Conservation (phyloP, 495 filamentous ascomycete genomes). For the Penicillium manginii region DNA sequence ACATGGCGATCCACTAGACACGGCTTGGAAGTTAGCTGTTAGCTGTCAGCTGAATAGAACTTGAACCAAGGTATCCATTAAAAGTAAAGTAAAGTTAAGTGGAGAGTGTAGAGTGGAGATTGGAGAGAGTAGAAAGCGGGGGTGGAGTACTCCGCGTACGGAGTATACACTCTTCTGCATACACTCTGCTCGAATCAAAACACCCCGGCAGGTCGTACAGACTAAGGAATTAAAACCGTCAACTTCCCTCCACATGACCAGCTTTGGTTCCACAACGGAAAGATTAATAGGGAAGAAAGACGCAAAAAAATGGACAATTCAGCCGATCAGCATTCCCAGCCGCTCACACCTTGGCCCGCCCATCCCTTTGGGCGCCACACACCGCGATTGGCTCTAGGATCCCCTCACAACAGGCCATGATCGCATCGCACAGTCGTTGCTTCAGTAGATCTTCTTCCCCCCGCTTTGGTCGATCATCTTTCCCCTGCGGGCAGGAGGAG, state of each 20-base stretch:
- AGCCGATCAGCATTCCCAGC: constrained; percentile 33
- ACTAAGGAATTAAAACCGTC: not conserved
- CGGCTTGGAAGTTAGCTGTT: not conserved
- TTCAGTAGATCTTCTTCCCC: constrained; percentile 8
- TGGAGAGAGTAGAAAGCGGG: constrained; percentile 5
- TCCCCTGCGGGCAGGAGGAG: constrained; percentile 2
- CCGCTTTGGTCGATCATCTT: constrained; percentile 14
- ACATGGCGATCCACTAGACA: constrained; percentile 7
- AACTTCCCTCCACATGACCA: constrained; percentile 4
- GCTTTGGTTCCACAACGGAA: not conserved
- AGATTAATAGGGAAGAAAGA: not conserved
- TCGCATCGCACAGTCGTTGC: constrained; percentile 9
- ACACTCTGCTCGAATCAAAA: not conserved
- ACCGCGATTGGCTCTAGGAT: constrained; percentile 19
- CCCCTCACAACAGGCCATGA: not conserved
- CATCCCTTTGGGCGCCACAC: constrained; percentile 22
- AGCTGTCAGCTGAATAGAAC: not conserved
- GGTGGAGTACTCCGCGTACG: not conserved
- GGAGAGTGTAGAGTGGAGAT: constrained; percentile 9
- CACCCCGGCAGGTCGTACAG: not conserved
- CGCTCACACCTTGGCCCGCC: constrained; percentile 14
- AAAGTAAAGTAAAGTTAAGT: constrained; percentile 14
- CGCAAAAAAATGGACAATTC: constrained; percentile 18
- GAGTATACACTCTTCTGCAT: not conserved
- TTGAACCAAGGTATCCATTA: constrained; percentile 2